Percentiles rank a stretch among this genome's conserved stretches.
phyloP scores from a whole-genome alignment of 1,284 basidiomycete species.

The Irpex sp. region DNA sequence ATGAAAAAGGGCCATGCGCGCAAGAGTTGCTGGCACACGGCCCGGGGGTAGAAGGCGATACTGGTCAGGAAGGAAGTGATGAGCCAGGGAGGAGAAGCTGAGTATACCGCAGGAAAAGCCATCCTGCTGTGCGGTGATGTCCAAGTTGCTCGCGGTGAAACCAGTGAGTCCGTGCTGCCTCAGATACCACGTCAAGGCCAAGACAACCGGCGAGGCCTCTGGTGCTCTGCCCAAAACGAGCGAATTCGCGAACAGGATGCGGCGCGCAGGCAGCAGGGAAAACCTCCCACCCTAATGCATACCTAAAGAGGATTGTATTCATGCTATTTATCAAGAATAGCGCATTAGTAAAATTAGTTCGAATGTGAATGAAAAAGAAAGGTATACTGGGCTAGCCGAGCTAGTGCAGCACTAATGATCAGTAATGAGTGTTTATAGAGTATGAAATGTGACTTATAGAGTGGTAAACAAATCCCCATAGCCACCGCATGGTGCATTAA shows the following conservation, averaged over 20 bases:
- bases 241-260: not conserved
- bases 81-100: constrained; percentile 2
- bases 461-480: too few species aligned
- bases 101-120: constrained; percentile 2
- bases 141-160: not conserved
- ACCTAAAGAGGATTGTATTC: too few species aligned
- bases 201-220: not conserved
- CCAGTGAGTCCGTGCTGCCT: not conserved
- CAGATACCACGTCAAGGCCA: not conserved
- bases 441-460: too few species aligned
- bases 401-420: too few species aligned
- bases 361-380: too few species aligned
- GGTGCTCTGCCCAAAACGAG: not conserved
- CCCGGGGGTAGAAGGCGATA: not conserved
- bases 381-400: too few species aligned
- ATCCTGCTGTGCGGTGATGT: not conserved
- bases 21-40: not conserved
- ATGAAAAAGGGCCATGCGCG: not conserved
- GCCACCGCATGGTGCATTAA: too few species aligned
- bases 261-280: not conserved
- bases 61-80: not conserved
- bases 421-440: too few species aligned
- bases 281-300: too few species aligned
- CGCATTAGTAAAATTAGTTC: too few species aligned
- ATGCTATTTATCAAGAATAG: too few species aligned